Evolutionary conservation across 176 grass and related monocot genomes (phyloP).

Genomic region (Triticum urartu): DNA sequence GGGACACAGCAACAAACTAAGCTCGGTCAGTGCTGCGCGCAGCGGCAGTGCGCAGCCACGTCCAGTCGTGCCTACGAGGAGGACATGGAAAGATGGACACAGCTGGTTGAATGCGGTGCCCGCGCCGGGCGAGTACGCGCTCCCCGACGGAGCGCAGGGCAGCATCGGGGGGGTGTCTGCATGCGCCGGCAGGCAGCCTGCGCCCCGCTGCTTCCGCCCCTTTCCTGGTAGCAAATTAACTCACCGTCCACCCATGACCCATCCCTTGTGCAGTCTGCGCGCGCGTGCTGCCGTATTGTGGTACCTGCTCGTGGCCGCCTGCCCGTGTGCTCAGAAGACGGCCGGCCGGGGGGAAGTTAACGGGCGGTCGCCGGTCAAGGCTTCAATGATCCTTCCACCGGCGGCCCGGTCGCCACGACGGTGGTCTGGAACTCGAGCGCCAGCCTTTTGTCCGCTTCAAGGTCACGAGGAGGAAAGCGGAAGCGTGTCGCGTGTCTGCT

Average conservation of each 20-base stretch:
- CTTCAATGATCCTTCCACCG: slow-evolving; percentile 20
- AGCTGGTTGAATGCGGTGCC: too few species aligned
- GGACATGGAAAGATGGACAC: too few species aligned
- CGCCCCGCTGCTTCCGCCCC: neutral
- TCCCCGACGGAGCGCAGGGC: neutral
- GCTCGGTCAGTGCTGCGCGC: neutral
- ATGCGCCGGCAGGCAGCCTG: slow-evolving; percentile 22
- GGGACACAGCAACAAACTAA: neutral
- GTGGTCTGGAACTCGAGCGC: neutral
- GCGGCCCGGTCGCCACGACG: slow-evolving; percentile 25
- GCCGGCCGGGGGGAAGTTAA: neutral
- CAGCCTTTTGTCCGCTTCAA: neutral
- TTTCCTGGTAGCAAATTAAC: neutral
- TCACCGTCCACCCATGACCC: neutral
- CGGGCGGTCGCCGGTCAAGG: neutral
- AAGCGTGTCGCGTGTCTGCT: neutral
- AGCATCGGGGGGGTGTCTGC: slow-evolving; percentile 5
- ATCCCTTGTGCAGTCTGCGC: neutral
- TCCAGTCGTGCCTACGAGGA: too few species aligned
- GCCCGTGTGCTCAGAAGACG: too few species aligned
- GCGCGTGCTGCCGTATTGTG: neutral
- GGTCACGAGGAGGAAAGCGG: neutral
- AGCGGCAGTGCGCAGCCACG: too few species aligned
- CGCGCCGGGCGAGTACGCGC: neutral
- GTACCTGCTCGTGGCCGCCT: neutral